Evolutionary conservation across 306 rosid genomes (phyloP), one percentile per base, ranked within the genome.

Genomic region (Cajanus cajan): DNA sequence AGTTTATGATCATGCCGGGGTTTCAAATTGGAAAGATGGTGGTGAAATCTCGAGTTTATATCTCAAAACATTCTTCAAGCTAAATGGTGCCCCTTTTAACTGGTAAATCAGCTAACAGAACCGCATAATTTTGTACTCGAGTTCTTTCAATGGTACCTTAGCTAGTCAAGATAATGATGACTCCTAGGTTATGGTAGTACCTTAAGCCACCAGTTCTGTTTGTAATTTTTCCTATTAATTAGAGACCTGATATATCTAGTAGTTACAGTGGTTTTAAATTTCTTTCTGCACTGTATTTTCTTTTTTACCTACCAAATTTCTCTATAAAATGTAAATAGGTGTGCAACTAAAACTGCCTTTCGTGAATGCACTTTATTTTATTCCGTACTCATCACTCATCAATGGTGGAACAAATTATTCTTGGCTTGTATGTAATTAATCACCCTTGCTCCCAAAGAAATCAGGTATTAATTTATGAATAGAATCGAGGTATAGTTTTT

Each of bases 1-100:
- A 87, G 89, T 88, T 94, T 61, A 89, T 90, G 94, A 88, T 92
- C 72, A 85, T 86, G 90, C 98, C 97, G 1, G 98, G 98, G 63
- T 88, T 94, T 77, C 74, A 62, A 77, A 65, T 92, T n/a, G 89
- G 94, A 47, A 83, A 80, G 28, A 63, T 79, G 36, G 39, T 87
- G 55, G 65, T 94, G 82, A 90, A 76, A 89, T 85, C 94, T 78
- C 86, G 66, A 59, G 98, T 92, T 82, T 94, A 90, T 86, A 62
- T 89, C 64, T 86, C 89, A 8, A 55, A 73, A 24, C 52, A 62
- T 65, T 77, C 45, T 37, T 76, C 48, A 52, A 80, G 79, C 82
- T 74, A 79, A 74, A 80, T 72, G 76, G 64, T 76, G 36, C 71
- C 51, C 44, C 37, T 69, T 80, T 80, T 72, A 47, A 85, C 88